phyloP scores from a whole-genome alignment of 257 asterid genomes.

The Salvia splendens region DNA sequence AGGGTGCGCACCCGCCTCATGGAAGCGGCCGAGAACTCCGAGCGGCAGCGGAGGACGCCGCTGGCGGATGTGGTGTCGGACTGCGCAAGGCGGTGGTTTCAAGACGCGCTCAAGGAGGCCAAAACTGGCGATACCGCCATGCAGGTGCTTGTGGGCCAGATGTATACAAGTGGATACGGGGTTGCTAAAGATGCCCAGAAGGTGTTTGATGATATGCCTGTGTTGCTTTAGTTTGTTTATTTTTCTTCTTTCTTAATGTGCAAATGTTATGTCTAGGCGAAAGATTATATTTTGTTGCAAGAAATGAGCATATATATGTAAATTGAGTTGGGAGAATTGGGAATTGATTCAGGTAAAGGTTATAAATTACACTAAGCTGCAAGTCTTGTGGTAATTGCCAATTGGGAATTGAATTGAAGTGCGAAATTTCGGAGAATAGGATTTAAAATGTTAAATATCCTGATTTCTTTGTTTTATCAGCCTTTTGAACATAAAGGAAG shows the following conservation, averaged over 20 bases:
- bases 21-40: conserved; percentile 62
- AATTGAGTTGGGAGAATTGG: background rate
- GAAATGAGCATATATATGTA: background rate
- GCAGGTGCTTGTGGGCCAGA: conserved; percentile 99
- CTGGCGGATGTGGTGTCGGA: conserved; percentile 85
- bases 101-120: conserved; percentile 89
- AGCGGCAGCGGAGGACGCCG: conserved; percentile 57
- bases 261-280: no score
- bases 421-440: background rate
- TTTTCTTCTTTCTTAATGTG: no score
- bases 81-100: conserved; percentile 90
- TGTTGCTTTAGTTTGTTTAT: background rate
- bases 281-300: background rate
- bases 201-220: conserved; percentile 45
- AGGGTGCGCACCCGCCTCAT: conserved; percentile 36
- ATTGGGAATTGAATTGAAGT: background rate
- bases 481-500: no score
- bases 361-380: background rate
- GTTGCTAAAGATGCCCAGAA: conserved; percentile 61
- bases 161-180: conserved; percentile 91
- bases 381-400: background rate
- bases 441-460: background rate
- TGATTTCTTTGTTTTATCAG: no score
- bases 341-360: background rate
- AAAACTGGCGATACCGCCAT: conserved; percentile 72